Evolutionary conservation across 192 early-diverging fungal genomes (phyloP).

Genomic region (Umbelopsis sp.): DNA sequence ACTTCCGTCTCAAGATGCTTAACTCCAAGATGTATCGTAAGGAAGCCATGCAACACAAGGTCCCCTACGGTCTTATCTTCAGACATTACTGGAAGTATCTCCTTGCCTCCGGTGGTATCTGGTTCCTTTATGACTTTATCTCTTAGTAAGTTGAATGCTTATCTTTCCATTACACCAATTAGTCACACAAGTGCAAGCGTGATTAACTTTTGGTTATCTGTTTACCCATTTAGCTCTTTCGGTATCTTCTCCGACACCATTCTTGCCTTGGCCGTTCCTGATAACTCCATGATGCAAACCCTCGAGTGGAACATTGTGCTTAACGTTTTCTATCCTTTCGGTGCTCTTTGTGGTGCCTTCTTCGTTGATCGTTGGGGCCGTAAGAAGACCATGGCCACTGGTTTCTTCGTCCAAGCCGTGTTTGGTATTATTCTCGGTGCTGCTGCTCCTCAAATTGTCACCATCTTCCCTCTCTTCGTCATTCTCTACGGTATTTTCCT

Average conservation of each 20-base stretch:
- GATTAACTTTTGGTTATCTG: not conserved
- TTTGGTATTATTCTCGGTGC: conserved; percentile 50
- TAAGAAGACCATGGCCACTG: conserved; percentile 53
- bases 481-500: conserved; percentile 60
- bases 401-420: conserved; percentile 52
- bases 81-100: conserved; percentile 56
- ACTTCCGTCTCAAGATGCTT: conserved; percentile 61
- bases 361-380: conserved; percentile 50
- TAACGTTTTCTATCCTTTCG: conserved; percentile 55
- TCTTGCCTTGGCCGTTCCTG: conserved; percentile 26
- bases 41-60: conserved; percentile 49
- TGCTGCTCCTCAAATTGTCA: conserved; percentile 40
- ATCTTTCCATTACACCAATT: not conserved
- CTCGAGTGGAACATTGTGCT: conserved; percentile 55
- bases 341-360: conserved; percentile 49
- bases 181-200: not conserved
- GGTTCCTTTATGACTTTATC: conserved; percentile 54
- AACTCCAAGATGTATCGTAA: conserved; percentile 56
- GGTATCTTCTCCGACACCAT: conserved; percentile 40
- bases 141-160: conserved; percentile 17
- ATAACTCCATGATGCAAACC: conserved; percentile 49
- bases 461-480: conserved; percentile 52
- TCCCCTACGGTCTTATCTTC: conserved; percentile 56
- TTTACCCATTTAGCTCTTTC: conserved; percentile 15
- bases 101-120: conserved; percentile 49